These are phyloP conservation scores for Lepiota subincarnata DNA, from an alignment of 768 basidiomycete genomes.

Conservation along the genomic window DNA sequence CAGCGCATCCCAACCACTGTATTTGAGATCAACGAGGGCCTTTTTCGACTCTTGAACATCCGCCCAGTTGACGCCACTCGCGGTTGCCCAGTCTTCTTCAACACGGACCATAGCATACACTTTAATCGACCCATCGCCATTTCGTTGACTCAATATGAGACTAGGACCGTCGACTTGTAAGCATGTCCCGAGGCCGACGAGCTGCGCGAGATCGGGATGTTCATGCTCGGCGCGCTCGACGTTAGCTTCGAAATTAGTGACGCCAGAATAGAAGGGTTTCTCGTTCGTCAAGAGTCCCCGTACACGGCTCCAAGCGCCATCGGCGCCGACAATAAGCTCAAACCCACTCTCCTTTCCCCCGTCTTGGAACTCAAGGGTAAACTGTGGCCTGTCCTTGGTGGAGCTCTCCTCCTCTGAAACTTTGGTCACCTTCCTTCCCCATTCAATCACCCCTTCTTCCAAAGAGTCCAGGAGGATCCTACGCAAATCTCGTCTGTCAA, in stretches of 20 bases:
- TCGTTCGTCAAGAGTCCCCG: constrained; percentile 28
- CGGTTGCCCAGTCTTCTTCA: constrained; percentile 11
- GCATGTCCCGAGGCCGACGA: constrained; percentile 25
- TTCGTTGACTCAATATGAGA: constrained; percentile 28
- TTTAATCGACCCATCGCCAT: constrained; percentile 15
- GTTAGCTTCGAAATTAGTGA: constrained; percentile 16
- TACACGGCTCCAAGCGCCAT: constrained; percentile 35
- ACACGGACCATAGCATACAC: constrained; percentile 8
- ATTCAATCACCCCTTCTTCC: constrained; percentile 16
- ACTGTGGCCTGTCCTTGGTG: constrained; percentile 9
- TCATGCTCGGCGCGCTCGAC: constrained; percentile 11
- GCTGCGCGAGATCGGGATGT: constrained; percentile 19
- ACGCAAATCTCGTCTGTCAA: constrained; percentile 21
- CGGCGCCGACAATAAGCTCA: constrained; percentile 25
- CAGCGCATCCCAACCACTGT: constrained; percentile 2
- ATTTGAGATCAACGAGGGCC: neutral
- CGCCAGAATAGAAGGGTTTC: constrained; percentile 29
- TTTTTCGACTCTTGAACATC: neutral
- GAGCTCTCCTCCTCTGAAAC: constrained; percentile 3
- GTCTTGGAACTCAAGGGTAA: constrained; percentile 12
- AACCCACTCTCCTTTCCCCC: constrained; percentile 14
- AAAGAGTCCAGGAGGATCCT: constrained; percentile 23
- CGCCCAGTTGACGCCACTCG: constrained; percentile 12
- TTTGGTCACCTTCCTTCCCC: constrained; percentile 17
- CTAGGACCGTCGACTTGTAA: constrained; percentile 21